phyloP scores from a whole-genome alignment of 2,329 filamentous ascomycete species.

The Cadophora malorum region DNA sequence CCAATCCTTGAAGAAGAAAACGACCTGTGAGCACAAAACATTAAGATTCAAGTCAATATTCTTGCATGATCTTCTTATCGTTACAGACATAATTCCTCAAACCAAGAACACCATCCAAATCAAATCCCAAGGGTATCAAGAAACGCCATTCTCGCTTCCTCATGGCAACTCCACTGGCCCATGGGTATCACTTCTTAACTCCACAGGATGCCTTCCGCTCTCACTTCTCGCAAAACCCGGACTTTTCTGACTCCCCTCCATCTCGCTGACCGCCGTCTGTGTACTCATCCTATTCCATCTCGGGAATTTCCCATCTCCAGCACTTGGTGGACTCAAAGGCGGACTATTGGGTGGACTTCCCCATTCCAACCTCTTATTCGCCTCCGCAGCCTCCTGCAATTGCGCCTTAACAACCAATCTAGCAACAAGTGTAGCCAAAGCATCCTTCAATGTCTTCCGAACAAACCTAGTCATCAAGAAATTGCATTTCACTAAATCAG shows the following conservation, averaged over 20 bases:
- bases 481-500: slow-evolving; percentile 67
- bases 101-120: neutral
- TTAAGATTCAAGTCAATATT: neutral
- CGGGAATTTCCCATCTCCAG: slow-evolving; percentile 28
- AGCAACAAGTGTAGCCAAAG: slow-evolving; percentile 74
- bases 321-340: slow-evolving; percentile 23
- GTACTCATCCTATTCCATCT: slow-evolving; percentile 24
- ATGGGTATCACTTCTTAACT: slow-evolving; percentile 44
- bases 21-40: no score
- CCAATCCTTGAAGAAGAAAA: no score
- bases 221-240: slow-evolving; percentile 9
- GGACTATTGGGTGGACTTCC: slow-evolving; percentile 24
- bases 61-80: neutral
- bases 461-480: slow-evolving; percentile 77
- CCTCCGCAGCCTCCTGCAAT: slow-evolving; percentile 38
- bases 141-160: slow-evolving; percentile 6
- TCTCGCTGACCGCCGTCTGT: slow-evolving; percentile 31
- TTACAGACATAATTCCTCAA: neutral
- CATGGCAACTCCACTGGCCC: slow-evolving; percentile 30
- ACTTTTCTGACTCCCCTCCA: slow-evolving; percentile 29
- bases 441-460: slow-evolving; percentile 79
- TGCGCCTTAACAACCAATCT: slow-evolving; percentile 60
- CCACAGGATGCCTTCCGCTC: slow-evolving; percentile 16
- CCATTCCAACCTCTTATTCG: slow-evolving; percentile 34
- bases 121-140: slow-evolving; percentile 13